Evolutionary conservation across 192 early-diverging fungal genomes (phyloP), one percentile per base, ranked within the genome.

Genomic region (Chytriomyces sp.): DNA sequence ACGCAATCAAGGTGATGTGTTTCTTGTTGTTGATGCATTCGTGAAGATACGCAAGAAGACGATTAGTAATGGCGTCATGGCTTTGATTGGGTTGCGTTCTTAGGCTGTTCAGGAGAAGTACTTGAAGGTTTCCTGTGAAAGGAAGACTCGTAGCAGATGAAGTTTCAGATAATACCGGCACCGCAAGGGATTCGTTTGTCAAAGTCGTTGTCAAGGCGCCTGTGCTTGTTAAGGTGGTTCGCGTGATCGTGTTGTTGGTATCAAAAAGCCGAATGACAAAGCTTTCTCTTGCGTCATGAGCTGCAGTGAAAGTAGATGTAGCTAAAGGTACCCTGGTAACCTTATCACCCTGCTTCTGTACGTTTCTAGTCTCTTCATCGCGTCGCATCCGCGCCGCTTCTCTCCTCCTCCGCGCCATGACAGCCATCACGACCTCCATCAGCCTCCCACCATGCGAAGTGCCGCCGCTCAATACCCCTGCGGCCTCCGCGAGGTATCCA

Each of bases 341-440:
- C n/a, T n/a, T n/a, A n/a, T n/a, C n/a, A n/a, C n/a, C n/a, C n/a
- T n/a, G n/a, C n/a, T n/a, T n/a, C n/a, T n/a, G n/a, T n/a, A n/a
- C n/a, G n/a, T n/a, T n/a, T n/a, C n/a, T n/a, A n/a, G 28, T 8
- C 22, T 39, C 44, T 44, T 40, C 25, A 26, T 37, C 19, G 17
- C 31, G 37, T 32, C 8, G 32, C 10, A 36, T 60, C 4, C 31
- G 33, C 10, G 32, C 10, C 25, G 26, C 58, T 22, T 33, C 44
- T 32, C 62, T 39, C 22, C 31, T 6, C 17, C 19, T 8, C 36
- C 30, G 5, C 31, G n/a, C 62, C 10, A 64, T 44, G 5, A 64
- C 30, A 12, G 39, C 62, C 10, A 26, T 44, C 62, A 64, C 62
- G 28, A 64, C 49, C 31, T 40, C 62, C 39, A 64, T 52, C 39